Evolutionary conservation across 805 yeast genomes (phyloP).

Genomic region (Candida qinlingensis): DNA sequence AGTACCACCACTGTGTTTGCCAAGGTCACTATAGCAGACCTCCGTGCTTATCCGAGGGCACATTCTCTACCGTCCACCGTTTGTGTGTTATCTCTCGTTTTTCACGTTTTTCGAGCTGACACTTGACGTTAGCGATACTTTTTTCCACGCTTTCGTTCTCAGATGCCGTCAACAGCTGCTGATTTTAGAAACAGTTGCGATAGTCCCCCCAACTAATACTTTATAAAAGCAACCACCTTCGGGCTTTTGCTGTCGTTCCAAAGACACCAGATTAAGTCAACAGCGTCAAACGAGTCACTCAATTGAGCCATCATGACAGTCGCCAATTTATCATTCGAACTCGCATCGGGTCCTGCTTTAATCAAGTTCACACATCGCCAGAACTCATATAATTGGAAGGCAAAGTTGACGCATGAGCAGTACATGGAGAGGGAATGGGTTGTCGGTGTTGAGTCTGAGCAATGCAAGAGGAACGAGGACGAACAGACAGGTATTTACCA

Average conservation of each 20-base stretch:
- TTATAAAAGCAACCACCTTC: too few species aligned
- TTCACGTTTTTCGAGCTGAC: neutral
- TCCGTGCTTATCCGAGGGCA: too few species aligned
- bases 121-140: slow-evolving; percentile 9
- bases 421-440: slow-evolving; percentile 33
- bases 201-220: neutral
- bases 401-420: slow-evolving; percentile 27
- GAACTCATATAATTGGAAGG: slow-evolving; percentile 32
- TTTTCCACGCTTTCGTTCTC: neutral
- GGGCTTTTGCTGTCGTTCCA: too few species aligned
- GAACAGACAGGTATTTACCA: slow-evolving; percentile 29
- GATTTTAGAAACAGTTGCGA: neutral
- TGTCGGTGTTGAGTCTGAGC: slow-evolving; percentile 25
- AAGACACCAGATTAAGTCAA: too few species aligned
- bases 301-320: slow-evolving; percentile 1
- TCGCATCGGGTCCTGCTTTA: slow-evolving; percentile 27
- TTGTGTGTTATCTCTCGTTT: neutral
- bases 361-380: slow-evolving; percentile 31
- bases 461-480: slow-evolving; percentile 19
- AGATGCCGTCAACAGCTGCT: slow-evolving; percentile 5
- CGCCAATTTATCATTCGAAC: slow-evolving; percentile 9
- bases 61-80: too few species aligned
- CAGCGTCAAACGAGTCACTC: too few species aligned
- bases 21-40: too few species aligned
- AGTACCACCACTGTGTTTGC: too few species aligned